Percentiles rank a stretch among this genome's conserved stretches.
These are phyloP conservation scores for Platanthera zijinensis DNA, from an alignment of 106 monocot species.

Conservation along the genomic window DNA sequence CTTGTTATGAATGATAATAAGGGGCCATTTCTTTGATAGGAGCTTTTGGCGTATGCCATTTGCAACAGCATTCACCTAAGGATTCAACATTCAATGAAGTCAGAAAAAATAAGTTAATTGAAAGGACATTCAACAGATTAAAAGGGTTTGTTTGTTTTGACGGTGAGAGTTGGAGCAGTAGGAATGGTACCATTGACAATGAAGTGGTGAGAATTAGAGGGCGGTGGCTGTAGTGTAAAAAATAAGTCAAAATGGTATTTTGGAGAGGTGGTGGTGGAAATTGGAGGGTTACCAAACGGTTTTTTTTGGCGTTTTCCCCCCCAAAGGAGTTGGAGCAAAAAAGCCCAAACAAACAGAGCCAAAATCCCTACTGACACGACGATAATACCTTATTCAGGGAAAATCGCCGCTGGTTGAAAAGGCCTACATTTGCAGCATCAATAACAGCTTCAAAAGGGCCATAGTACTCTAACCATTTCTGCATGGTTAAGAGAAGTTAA, in stretches of 20 bases:
- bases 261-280: no score
- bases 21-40: slow-evolving; percentile 66
- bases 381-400: slow-evolving; percentile 47
- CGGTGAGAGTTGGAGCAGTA: no score
- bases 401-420: slow-evolving; percentile 63
- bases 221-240: no score
- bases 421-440: slow-evolving; percentile 86
- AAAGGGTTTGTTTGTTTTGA: no score
- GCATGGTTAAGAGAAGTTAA: not conserved
- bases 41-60: slow-evolving; percentile 71
- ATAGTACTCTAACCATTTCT: slow-evolving; percentile 89
- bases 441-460: slow-evolving; percentile 93
- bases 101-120: not conserved
- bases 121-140: not conserved
- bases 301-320: no score
- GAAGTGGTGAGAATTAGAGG: no score
- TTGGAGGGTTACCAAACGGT: no score
- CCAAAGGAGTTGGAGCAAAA: no score
- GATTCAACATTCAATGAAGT: slow-evolving; percentile 1
- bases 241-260: no score
- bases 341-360: no score
- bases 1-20: slow-evolving; percentile 69
- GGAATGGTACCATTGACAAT: no score
- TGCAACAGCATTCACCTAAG: slow-evolving; percentile 72
- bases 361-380: not conserved